Evolutionary conservation across 306 rosid genomes (phyloP).

Genomic region (Myrica gale): DNA sequence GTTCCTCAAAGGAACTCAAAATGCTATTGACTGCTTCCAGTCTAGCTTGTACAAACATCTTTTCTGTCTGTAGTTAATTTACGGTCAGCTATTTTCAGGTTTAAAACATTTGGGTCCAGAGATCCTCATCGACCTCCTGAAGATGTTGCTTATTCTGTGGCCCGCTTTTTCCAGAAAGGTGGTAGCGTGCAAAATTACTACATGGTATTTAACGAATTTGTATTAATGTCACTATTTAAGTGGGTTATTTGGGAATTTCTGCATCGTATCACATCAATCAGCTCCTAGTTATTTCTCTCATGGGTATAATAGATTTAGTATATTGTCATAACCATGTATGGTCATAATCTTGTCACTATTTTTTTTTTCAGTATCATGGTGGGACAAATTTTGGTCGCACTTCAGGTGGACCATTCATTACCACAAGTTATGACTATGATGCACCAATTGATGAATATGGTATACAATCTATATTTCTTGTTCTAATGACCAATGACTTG

Average conservation of each 20-base stretch:
- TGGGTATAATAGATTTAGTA: background rate
- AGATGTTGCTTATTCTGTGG: constrained; percentile 88
- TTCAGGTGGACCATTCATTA: constrained; percentile 94
- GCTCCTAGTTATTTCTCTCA: background rate
- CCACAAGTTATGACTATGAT: constrained; percentile 96
- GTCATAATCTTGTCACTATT: constrained; percentile 8
- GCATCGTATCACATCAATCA: background rate
- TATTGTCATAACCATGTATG: constrained; percentile 6
- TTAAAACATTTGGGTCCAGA: constrained; percentile 87
- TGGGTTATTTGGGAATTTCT: constrained; percentile 3
- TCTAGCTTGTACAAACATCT: constrained; percentile 23
- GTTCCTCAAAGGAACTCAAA: background rate
- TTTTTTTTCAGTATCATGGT: constrained; percentile 71
- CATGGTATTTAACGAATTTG: constrained; percentile 55
- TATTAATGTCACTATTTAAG: background rate
- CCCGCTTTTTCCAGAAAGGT: constrained; percentile 96
- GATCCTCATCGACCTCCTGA: constrained; percentile 94
- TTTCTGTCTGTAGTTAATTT: constrained; percentile 12
- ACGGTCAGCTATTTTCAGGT: constrained; percentile 48
- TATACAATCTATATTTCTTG: constrained; percentile 23
- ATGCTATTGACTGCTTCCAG: background rate
- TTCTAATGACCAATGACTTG: background rate
- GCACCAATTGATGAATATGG: constrained; percentile 98
- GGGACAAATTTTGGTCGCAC: constrained; percentile 98
- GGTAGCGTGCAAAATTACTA: constrained; percentile 89